A percentile compares a stretch with the other conserved stretches of the same genome.
Evolutionary conservation across 805 yeast genomes (phyloP).

Genomic region (Candida ulmi): DNA sequence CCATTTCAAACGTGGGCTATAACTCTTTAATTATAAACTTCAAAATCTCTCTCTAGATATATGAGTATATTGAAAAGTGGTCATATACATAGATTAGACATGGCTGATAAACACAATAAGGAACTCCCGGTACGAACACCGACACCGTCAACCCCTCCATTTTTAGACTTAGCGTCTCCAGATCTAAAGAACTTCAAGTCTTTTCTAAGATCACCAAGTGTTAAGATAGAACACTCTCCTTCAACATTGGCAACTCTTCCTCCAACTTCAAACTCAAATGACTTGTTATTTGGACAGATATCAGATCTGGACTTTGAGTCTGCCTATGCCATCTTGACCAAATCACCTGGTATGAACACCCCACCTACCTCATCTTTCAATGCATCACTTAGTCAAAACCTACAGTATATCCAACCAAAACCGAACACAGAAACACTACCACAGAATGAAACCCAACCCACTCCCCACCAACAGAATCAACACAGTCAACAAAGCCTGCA

Average conservation of each 20-base stretch:
- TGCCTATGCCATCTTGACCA: conserved; percentile 23
- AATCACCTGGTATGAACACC: conserved; percentile 11
- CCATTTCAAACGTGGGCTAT: no score
- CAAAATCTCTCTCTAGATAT: no score
- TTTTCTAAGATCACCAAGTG: background rate
- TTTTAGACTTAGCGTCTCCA: background rate
- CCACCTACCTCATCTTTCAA: conserved; percentile 3
- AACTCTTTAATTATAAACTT: no score
- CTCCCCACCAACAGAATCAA: background rate
- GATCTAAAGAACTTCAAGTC: background rate
- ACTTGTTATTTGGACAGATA: background rate
- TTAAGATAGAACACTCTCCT: background rate
- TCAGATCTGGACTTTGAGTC: conserved; percentile 24
- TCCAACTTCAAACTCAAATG: conserved; percentile 7
- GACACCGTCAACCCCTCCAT: background rate
- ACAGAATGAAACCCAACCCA: background rate
- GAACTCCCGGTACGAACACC: conserved; percentile 1
- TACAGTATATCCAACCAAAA: no score
- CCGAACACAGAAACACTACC: no score
- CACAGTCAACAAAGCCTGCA: no score
- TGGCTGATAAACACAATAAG: no score
- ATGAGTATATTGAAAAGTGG: no score
- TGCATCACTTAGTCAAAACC: no score
- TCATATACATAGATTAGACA: no score
- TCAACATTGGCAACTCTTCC: conserved; percentile 13